A percentile compares a stretch with the other conserved stretches of the same genome.
phyloP scores from a whole-genome alignment of 75 land plant genomes.

The Pinus tabuliformis region DNA sequence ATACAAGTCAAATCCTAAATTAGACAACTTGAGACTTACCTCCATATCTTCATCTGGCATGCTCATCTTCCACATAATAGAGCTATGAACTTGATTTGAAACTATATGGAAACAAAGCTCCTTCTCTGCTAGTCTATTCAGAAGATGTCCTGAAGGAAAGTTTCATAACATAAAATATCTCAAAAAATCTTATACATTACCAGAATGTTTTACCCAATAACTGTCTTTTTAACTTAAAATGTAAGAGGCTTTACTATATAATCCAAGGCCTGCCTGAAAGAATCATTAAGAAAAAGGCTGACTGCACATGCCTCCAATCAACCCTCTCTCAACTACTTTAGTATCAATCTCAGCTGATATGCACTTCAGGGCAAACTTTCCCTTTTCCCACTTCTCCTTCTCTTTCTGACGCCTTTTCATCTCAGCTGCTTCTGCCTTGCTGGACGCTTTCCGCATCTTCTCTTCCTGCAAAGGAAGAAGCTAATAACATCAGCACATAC shows the following conservation, averaged over 20 bases:
- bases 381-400: constrained; percentile 88
- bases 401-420: constrained; percentile 67
- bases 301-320: constrained; percentile 58
- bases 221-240: background rate
- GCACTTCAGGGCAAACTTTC: constrained; percentile 82
- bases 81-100: constrained; percentile 66
- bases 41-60: constrained; percentile 56
- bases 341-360: constrained; percentile 80
- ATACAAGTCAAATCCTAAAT: too few relatives aligned
- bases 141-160: constrained; percentile 60
- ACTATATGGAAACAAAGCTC: constrained; percentile 65
- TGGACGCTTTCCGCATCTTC: constrained; percentile 64
- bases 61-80: constrained; percentile 85
- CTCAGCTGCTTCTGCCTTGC: constrained; percentile 75
- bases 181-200: background rate
- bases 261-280: constrained; percentile 4
- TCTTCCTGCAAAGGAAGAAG: constrained; percentile 56
- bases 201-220: background rate
- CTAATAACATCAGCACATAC: background rate
- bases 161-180: constrained; percentile 4
- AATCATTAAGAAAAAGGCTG: constrained; percentile 8
- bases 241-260: background rate
- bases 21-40: constrained; percentile 17
- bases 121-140: constrained; percentile 80
- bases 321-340: constrained; percentile 74